Conservation (phyloP, 139 green algal species). For the Deuterostichococcus epilithicus region DNA sequence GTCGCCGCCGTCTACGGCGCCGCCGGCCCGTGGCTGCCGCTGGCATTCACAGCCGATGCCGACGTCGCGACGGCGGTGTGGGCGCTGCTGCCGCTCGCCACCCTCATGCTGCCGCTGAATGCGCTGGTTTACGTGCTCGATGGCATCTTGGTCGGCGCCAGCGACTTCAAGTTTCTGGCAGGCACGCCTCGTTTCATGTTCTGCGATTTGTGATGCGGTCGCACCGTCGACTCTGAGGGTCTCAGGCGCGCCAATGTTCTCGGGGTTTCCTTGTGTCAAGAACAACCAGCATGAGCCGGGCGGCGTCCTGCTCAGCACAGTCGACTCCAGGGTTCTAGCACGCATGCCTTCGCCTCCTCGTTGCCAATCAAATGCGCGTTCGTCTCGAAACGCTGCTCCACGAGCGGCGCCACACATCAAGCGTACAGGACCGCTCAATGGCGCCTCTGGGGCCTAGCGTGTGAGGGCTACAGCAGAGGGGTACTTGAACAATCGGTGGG, state of each 20-base stretch:
- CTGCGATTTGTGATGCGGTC: not conserved
- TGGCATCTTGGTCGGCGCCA: constrained; percentile 66
- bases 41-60: constrained; percentile 39
- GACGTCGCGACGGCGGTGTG: constrained; percentile 31
- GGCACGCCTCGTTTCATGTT: not conserved
- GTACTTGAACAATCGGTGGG: not conserved
- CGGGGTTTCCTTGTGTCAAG: constrained; percentile 53
- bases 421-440: no score
- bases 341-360: not conserved
- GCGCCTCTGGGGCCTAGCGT: no score
- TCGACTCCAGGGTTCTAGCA: constrained; percentile 42
- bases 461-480: no score
- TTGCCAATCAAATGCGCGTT: not conserved
- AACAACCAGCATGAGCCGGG: constrained; percentile 51
- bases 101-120: constrained; percentile 67
- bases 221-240: not conserved
- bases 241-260: no score
- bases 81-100: constrained; percentile 53
- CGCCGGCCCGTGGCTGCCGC: constrained; percentile 26
- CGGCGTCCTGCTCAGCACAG: constrained; percentile 53
- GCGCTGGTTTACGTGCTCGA: constrained; percentile 72
- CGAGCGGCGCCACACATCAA: no score
- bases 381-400: no score
- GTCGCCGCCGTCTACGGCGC: not conserved
- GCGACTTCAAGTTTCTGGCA: constrained; percentile 65